A percentile compares a stretch with the other conserved stretches of the same genome.
Evolutionary conservation across 495 filamentous ascomycete genomes (phyloP).

Genomic region (Trypethelium eluteriae): DNA sequence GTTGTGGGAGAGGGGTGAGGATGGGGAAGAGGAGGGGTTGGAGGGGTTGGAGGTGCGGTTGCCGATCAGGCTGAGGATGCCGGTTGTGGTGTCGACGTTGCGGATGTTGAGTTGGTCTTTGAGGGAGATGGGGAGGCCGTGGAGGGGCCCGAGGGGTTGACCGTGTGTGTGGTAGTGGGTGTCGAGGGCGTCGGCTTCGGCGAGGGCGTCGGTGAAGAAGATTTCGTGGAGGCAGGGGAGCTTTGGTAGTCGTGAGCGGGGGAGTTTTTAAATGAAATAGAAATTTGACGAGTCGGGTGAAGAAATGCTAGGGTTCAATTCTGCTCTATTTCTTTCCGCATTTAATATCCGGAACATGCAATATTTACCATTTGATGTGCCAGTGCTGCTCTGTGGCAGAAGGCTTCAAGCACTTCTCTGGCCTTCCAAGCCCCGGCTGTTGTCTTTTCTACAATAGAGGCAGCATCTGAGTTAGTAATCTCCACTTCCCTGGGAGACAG

Average conservation of each 20-base stretch:
- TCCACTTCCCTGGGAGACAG: constrained; percentile 46
- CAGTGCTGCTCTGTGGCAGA: constrained; percentile 49
- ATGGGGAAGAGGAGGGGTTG: constrained; percentile 28
- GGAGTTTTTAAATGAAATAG: not conserved
- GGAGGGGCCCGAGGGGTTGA: constrained; percentile 40
- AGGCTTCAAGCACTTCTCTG: constrained; percentile 46
- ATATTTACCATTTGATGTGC: constrained; percentile 47
- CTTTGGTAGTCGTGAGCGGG: constrained; percentile 23
- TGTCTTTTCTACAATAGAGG: constrained; percentile 32
- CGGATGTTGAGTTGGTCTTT: constrained; percentile 57
- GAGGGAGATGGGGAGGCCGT: constrained; percentile 31
- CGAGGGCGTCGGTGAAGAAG: constrained; percentile 53
- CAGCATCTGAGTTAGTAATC: constrained; percentile 37
- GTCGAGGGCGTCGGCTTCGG: constrained; percentile 52
- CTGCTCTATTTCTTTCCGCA: not conserved
- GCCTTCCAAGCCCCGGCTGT: constrained; percentile 31
- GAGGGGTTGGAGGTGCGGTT: constrained; percentile 47
- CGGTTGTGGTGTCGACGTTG: constrained; percentile 58
- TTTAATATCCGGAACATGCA: not conserved
- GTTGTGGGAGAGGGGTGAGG: constrained; percentile 21
- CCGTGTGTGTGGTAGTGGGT: constrained; percentile 44
- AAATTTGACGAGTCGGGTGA: not conserved
- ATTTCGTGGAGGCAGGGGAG: constrained; percentile 54
- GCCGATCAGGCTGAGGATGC: constrained; percentile 39
- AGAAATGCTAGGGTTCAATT: not conserved